phyloP scores from a whole-genome alignment of 2,329 filamentous ascomycete genomes.

The Pyrenophora seminiperda region DNA sequence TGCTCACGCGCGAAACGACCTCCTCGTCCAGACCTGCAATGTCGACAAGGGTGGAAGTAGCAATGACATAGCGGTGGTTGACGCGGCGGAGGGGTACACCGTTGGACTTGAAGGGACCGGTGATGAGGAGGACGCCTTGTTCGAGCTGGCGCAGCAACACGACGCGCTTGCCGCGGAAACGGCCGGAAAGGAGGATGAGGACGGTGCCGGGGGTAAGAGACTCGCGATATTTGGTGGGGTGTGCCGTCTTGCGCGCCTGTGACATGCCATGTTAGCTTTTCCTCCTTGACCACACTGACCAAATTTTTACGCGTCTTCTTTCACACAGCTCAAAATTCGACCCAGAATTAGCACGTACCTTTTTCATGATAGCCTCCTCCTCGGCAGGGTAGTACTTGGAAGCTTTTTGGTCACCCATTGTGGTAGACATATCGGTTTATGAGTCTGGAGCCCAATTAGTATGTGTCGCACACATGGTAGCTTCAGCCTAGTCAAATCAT shows the following conservation, averaged over 20 bases:
- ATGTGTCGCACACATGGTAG: background rate
- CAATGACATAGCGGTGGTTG: slow-evolving; percentile 91
- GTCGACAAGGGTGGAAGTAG: slow-evolving; percentile 82
- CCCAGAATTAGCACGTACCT: slow-evolving; percentile 69
- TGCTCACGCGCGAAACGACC: slow-evolving; percentile 75
- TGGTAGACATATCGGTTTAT: background rate
- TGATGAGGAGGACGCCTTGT: slow-evolving; percentile 97
- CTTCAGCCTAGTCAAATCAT: background rate
- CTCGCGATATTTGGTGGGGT: slow-evolving; percentile 83
- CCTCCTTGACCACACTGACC: too few species aligned
- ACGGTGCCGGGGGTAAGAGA: slow-evolving; percentile 92
- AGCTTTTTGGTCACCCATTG: slow-evolving; percentile 69
- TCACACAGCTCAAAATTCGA: background rate
- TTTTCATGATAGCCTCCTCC: slow-evolving; percentile 86
- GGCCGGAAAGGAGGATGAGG: slow-evolving; percentile 97
- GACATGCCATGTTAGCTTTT: slow-evolving; percentile 23
- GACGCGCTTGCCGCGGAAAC: slow-evolving; percentile 99
- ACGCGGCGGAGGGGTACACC: slow-evolving; percentile 93
- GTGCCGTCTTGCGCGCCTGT: slow-evolving; percentile 91
- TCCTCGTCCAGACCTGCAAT: slow-evolving; percentile 76
- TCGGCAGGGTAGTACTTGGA: slow-evolving; percentile 98
- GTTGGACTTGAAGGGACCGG: slow-evolving; percentile 99
- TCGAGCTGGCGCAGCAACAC: slow-evolving; percentile 95
- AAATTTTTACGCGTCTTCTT: background rate
- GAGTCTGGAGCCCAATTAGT: slow-evolving; percentile 13